Percentiles rank a stretch among this genome's conserved stretches.
Conservation (phyloP, 208 protist species). For the Crithidia acanthocephali region DNA sequence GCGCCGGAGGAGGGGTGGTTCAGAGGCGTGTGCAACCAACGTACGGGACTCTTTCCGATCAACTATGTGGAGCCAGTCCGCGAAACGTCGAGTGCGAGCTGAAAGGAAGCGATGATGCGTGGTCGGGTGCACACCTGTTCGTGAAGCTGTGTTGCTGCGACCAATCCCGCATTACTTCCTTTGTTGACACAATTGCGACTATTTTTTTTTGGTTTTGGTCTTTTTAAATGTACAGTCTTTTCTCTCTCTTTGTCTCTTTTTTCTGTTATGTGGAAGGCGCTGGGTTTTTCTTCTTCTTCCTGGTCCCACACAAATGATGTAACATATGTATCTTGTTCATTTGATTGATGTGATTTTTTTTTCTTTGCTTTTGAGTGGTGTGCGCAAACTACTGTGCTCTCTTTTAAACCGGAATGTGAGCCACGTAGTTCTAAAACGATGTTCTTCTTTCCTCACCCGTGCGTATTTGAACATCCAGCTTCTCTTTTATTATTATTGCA, state of each 20-base stretch:
- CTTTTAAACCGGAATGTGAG: background rate
- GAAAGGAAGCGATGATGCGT: background rate
- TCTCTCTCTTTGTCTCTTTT: slow-evolving; percentile 17
- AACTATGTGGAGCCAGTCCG: slow-evolving; percentile 76
- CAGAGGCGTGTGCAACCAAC: slow-evolving; percentile 87
- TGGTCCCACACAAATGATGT: too few species aligned
- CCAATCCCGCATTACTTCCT: background rate
- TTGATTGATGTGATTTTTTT: slow-evolving; percentile 10
- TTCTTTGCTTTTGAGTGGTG: slow-evolving; percentile 8
- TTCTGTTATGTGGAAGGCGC: slow-evolving; percentile 4
- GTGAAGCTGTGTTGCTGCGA: background rate
- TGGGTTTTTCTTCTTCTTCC: too few species aligned
- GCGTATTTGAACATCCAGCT: too few species aligned
- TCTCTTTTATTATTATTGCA: too few species aligned
- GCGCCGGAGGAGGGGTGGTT: slow-evolving; percentile 92
- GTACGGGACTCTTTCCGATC: slow-evolving; percentile 87
- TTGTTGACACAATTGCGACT: background rate
- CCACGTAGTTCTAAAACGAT: too few species aligned
- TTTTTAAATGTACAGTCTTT: background rate
- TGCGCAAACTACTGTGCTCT: background rate
- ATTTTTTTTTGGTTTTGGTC: slow-evolving; percentile 14
- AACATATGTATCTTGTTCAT: background rate
- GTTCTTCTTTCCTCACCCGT: too few species aligned
- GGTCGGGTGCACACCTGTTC: background rate
- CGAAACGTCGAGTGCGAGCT: slow-evolving; percentile 9